Base-by-base conservation (phyloP, 1,284 basidiomycete genomes). In the Meripilus lineatus region DNA sequence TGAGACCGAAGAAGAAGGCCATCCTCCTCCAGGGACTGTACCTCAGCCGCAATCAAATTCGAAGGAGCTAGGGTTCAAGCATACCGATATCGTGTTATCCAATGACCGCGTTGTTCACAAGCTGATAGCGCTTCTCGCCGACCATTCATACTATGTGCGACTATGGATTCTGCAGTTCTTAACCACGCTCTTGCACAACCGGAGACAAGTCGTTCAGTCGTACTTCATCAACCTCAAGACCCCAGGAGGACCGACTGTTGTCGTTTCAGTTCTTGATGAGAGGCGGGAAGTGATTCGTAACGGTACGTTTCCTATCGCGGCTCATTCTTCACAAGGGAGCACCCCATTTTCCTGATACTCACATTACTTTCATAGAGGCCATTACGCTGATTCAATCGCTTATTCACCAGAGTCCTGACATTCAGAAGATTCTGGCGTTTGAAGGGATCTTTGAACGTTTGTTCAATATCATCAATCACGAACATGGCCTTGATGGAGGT, bases 381-480 rank as follows among this genome's bases (percentile, higher is more conserved):
- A 80, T 98, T 26, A 75, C 85, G 11, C 79, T 95, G 61, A 74
- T 95, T 25, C 89, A 95, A 45, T 74, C 82, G 4, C 72, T 99
- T 32, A 81, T 89, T 33, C 79, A 81, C 1, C 86, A 92, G 53
- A 98, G 89, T 57, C 81, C 91, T 25, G 93, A 98, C 61, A 89
- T 99, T 39, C 95, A 98, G 62, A 99, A 98, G 68, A 84, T 98
- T 18, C 81, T 98, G 33, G 93, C 94, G 0, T 99, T 99, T 59
- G 93, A 95, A 55, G 94, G 96, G 23, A 90, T 89, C 0, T 98
- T 99, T 59, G 95, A 99, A 68, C 92, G 89, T 60, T 75, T 98
- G 24, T 93, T 99, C 67, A 85, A 86, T 48, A 93, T 93, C 38
- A 79, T 98, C 49, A 76, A 80, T 5, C 75, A 81, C 47, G 95